phyloP scores from a whole-genome alignment of 2,329 filamentous ascomycete genomes.

The Monosporascus sp. region DNA sequence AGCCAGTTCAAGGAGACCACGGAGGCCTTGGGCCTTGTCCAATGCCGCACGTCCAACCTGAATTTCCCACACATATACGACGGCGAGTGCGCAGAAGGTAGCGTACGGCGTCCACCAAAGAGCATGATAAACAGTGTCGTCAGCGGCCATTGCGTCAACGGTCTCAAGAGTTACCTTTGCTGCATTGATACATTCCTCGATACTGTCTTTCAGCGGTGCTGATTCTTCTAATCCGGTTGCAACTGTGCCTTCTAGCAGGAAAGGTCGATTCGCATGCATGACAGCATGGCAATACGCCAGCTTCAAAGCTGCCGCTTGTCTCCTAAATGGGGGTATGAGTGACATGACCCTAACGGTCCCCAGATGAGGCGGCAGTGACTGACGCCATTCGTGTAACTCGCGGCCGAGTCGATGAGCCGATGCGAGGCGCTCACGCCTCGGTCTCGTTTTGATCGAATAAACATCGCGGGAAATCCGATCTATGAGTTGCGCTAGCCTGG shows the following conservation, averaged over 20 bases:
- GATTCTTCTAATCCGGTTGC: too few species aligned
- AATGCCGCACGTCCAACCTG: slow-evolving; percentile 20
- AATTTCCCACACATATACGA: slow-evolving; percentile 44
- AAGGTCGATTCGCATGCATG: slow-evolving; percentile 50
- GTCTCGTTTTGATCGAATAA: slow-evolving; percentile 32
- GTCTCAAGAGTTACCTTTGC: slow-evolving; percentile 40
- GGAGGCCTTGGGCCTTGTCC: neutral
- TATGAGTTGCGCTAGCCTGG: slow-evolving; percentile 33
- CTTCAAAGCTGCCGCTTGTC: slow-evolving; percentile 47
- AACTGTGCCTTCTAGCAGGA: slow-evolving; percentile 35
- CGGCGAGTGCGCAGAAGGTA: slow-evolving; percentile 40
- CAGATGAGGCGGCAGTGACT: slow-evolving; percentile 36
- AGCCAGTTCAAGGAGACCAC: slow-evolving; percentile 34
- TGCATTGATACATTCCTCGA: slow-evolving; percentile 41
- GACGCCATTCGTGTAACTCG: slow-evolving; percentile 33
- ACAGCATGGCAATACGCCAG: slow-evolving; percentile 51
- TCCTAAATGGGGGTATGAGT: slow-evolving; percentile 39
- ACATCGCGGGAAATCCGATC: slow-evolving; percentile 34
- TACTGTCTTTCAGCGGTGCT: slow-evolving; percentile 21
- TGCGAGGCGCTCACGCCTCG: slow-evolving; percentile 29
- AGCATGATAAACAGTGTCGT: slow-evolving; percentile 35
- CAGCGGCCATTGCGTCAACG: slow-evolving; percentile 34
- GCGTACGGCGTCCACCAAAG: slow-evolving; percentile 24
- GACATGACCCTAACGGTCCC: slow-evolving; percentile 38
- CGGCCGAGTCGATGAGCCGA: slow-evolving; percentile 29